Base-by-base conservation (phyloP, 257 asterid species). In the Fraxinus americana region DNA sequence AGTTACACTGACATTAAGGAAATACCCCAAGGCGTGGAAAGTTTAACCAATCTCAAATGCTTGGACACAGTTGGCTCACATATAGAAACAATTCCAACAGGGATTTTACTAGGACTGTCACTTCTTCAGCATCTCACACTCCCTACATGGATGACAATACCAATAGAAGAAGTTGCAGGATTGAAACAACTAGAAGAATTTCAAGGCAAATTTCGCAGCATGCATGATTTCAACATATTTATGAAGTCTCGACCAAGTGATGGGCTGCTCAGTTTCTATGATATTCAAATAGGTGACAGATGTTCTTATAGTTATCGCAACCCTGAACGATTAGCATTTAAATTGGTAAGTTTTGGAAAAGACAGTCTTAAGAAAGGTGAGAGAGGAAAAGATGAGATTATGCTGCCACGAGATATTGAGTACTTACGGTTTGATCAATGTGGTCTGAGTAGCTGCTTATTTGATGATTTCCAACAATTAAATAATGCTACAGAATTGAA, bases 111-210 rank as follows among this genome's bases (percentile, higher is more conserved):
- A 8, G 77, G 68, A 29, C 75, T 81, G 17, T 76, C 78, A 74
- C 21, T 29, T 48, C 78, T 84, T 72, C 80, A 81, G 66, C 71
- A 81, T 4, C 83, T 84, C 63, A 35, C 74, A 23, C 25, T 84
- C 19, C 68, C 88, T 4, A 67, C 66, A 12, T 54, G 72, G 67
- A 21, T 79, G 11, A 63, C 75, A 10, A 35, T 10, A 67, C 77
- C 71, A 25, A 76, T 78, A 1, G 7, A 36, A 74, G 83, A 84
- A 61, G 78, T 79, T 77, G 61, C 73, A 32, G 63, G 69, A 35
- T 79, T 73, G 78, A 73, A 79, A 48, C 59, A 73, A 29, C 41
- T 79, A 25, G 82, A 79, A 67, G 78, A 73, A 68, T 73, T 79
- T 73, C 82, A 66, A 67, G 85, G 86, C 10, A 66, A 66, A 30